Conservation (phyloP, 2,329 filamentous ascomycete genomes). For the Neofusicoccum kwambonambiense region DNA sequence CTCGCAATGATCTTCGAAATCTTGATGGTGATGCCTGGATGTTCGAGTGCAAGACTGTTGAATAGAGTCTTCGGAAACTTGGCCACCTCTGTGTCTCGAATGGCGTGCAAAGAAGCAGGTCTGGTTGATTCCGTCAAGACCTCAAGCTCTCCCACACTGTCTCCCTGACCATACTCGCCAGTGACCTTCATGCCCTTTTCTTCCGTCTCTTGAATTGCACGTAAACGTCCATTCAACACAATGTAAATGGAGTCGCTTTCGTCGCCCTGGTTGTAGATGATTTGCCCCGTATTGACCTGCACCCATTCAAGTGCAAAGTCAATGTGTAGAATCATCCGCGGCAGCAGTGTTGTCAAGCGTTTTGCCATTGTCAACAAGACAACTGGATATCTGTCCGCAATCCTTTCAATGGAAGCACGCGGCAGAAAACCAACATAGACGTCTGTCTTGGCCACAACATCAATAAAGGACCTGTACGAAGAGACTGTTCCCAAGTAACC, state of each 20-base stretch:
- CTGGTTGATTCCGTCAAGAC: constrained; percentile 91
- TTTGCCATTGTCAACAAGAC: constrained; percentile 96
- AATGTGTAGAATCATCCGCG: constrained; percentile 88
- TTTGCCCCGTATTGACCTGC: constrained; percentile 90
- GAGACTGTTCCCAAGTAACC: constrained; percentile 94
- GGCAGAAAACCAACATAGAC: constrained; percentile 97
- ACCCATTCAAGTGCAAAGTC: constrained; percentile 99
- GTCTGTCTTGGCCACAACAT: constrained; percentile 95
- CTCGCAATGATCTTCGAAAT: constrained; percentile 98
- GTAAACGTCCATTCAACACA: constrained; percentile 86
- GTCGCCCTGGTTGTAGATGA: constrained; percentile 89
- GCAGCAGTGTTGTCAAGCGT: constrained; percentile 82
- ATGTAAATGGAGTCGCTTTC: constrained; percentile 99
- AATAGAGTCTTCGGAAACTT: constrained; percentile 95
- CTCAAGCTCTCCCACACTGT: constrained; percentile 95
- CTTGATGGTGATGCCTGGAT: constrained; percentile 97
- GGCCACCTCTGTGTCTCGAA: constrained; percentile 92
- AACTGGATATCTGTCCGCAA: constrained; percentile 89
- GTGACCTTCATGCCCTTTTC: constrained; percentile 81
- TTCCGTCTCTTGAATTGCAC: constrained; percentile 77
- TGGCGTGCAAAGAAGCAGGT: constrained; percentile 90
- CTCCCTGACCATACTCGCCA: constrained; percentile 93
- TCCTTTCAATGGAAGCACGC: constrained; percentile 78
- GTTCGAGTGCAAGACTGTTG: constrained; percentile 95
- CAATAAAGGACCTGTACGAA: constrained; percentile 92